A percentile compares a stretch with the other conserved stretches of the same genome.
These are phyloP conservation scores for Arxiozyma slooffiae DNA, from an alignment of 1,139 yeast genomes.

Conservation along the genomic window DNA sequence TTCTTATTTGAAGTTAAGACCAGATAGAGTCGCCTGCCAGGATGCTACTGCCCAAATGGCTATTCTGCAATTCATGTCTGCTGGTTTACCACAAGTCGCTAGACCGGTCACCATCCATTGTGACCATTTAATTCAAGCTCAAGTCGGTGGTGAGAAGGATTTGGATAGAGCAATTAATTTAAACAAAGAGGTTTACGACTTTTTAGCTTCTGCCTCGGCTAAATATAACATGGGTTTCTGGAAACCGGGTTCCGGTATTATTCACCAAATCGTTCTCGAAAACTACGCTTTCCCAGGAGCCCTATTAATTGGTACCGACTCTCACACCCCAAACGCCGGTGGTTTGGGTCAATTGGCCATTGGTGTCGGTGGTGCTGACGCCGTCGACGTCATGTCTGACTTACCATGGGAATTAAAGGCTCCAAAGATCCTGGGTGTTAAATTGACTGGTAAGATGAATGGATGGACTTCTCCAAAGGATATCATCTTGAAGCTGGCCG, in stretches of 20 bases:
- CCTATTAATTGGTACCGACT: conserved; percentile 93
- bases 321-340: conserved; percentile 99
- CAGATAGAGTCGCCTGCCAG: conserved; percentile 99
- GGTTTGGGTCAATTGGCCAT: conserved; percentile 98
- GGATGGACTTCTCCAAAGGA: conserved; percentile 99
- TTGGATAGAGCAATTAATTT: conserved; percentile 84
- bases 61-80: conserved; percentile 94
- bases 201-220: conserved; percentile 87
- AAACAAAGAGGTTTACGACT: conserved; percentile 95
- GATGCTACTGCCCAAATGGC: conserved; percentile 99
- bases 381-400: conserved; percentile 94
- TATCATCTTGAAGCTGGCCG: conserved; percentile 89
- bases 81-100: conserved; percentile 87
- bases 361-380: conserved; percentile 99
- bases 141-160: conserved; percentile 86
- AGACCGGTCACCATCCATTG: conserved; percentile 98
- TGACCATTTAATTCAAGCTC: conserved; percentile 98
- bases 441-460: conserved; percentile 86
- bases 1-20: conserved; percentile 91
- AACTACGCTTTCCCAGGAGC: conserved; percentile 99
- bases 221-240: conserved; percentile 98
- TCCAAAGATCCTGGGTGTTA: conserved; percentile 94
- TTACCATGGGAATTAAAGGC: conserved; percentile 98
- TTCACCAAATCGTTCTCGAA: conserved; percentile 94
- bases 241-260: conserved; percentile 99